These are phyloP conservation scores for Nymphaea thermarum DNA, from an alignment of 164 flowering plant species.

Conservation along the genomic window DNA sequence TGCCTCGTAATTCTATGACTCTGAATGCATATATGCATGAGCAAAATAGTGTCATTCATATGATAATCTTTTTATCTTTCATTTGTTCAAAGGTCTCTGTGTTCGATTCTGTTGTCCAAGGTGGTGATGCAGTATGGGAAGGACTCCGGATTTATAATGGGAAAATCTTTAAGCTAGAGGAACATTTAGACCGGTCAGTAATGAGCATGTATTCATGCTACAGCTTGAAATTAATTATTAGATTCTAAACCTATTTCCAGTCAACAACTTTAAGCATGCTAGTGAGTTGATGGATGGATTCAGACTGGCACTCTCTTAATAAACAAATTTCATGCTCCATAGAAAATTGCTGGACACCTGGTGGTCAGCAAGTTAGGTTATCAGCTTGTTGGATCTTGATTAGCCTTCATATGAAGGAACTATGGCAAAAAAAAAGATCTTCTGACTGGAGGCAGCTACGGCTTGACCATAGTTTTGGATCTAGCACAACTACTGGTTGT, in stretches of 20 bases:
- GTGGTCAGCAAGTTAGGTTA: not conserved
- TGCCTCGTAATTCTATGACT: not conserved
- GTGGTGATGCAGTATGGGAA: conserved; percentile 98
- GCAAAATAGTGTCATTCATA: not conserved
- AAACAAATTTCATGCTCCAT: not conserved
- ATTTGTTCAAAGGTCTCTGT: conserved; percentile 65
- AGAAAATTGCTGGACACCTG: not conserved
- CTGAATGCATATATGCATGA: not conserved
- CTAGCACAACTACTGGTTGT: no score
- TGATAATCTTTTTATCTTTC: not conserved
- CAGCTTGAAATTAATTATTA: not conserved
- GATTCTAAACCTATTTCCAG: not conserved
- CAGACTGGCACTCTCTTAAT: not conserved
- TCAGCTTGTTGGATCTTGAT: not conserved
- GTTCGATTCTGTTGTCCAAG: conserved; percentile 95
- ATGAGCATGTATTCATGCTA: not conserved
- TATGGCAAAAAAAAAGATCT: no score
- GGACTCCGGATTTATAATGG: conserved; percentile 83
- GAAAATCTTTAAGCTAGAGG: conserved; percentile 83
- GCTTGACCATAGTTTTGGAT: no score
- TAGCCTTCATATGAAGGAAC: not conserved
- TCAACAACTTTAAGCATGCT: not conserved
- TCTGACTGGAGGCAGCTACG: no score
- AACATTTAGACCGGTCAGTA: conserved; percentile 71
- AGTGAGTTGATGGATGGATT: not conserved